Conservation (phyloP, 805 yeast species). For the Millerozyma miso region DNA sequence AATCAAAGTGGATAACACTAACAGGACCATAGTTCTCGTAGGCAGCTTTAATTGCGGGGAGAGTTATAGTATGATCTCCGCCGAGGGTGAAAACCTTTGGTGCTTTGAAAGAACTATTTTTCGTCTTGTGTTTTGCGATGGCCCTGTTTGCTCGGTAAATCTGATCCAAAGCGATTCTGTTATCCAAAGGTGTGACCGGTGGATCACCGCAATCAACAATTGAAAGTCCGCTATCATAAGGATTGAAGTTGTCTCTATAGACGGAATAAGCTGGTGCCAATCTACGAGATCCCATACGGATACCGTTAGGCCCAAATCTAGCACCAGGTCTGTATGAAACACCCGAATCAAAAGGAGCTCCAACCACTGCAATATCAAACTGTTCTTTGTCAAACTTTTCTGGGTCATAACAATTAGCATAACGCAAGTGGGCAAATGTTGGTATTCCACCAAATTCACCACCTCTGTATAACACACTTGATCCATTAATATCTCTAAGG, state of each 20-base stretch:
- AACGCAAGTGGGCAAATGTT: conserved; percentile 24
- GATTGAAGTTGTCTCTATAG: conserved; percentile 34
- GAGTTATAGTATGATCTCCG: conserved; percentile 12
- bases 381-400: neutral
- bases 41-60: conserved; percentile 9
- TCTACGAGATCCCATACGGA: conserved; percentile 23
- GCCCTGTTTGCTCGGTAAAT: conserved; percentile 54
- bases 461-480: conserved; percentile 35
- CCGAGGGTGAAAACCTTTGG: conserved; percentile 11
- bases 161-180: conserved; percentile 57
- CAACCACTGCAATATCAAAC: conserved; percentile 52
- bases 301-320: conserved; percentile 54
- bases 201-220: conserved; percentile 67
- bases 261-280: conserved; percentile 2
- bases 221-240: conserved; percentile 27
- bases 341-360: conserved; percentile 59
- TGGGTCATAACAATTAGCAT: conserved; percentile 13
- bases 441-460: conserved; percentile 33
- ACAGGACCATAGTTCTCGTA: conserved; percentile 10
- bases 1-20: conserved; percentile 11
- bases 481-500: conserved; percentile 35
- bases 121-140: conserved; percentile 27
- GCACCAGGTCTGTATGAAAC: conserved; percentile 56
- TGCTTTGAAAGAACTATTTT: conserved; percentile 1
- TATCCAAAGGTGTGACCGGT: conserved; percentile 66